Percentiles rank a stretch among this genome's conserved stretches.
These are phyloP conservation scores for Pseudozyma thailandica DNA, from an alignment of 1,284 basidiomycete genomes.

Conservation along the genomic window DNA sequence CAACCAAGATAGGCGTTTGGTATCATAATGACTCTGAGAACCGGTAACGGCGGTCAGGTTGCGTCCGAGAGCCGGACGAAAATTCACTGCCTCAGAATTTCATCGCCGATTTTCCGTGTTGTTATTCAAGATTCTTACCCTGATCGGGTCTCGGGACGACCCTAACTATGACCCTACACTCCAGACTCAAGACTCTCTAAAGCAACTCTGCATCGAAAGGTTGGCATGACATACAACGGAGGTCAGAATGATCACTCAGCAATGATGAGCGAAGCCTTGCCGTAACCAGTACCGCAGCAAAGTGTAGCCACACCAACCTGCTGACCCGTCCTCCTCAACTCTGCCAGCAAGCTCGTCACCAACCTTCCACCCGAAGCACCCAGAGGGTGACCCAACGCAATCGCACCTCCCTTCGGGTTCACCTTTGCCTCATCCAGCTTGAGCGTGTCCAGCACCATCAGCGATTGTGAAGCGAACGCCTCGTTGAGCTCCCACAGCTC, in stretches of 20 bases:
- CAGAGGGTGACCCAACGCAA: conserved; percentile 65
- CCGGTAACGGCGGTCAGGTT: too few species aligned
- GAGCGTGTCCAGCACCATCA: conserved; percentile 63
- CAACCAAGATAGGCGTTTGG: too few species aligned
- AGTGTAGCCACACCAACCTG: conserved; percentile 61
- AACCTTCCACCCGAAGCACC: conserved; percentile 63
- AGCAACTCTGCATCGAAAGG: too few species aligned
- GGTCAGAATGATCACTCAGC: conserved; percentile 44
- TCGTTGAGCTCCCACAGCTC: conserved; percentile 67
- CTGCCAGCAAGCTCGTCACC: conserved; percentile 60
- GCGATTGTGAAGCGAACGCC: conserved; percentile 64
- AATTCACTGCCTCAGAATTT: not conserved
- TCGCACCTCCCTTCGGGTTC: conserved; percentile 67
- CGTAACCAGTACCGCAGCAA: conserved; percentile 66
- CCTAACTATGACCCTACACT: too few species aligned
- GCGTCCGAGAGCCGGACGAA: too few species aligned
- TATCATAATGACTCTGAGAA: too few species aligned
- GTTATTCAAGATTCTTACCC: too few species aligned
- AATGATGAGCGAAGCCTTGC: conserved; percentile 59
- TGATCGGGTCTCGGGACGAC: too few species aligned
- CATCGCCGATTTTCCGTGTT: not conserved
- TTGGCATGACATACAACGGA: too few species aligned
- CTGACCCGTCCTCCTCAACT: conserved; percentile 59
- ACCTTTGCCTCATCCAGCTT: conserved; percentile 54
- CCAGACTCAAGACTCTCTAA: too few species aligned